Evolutionary conservation across 2,329 filamentous ascomycete species (phyloP).

Genomic region (Botrytis medusae): DNA sequence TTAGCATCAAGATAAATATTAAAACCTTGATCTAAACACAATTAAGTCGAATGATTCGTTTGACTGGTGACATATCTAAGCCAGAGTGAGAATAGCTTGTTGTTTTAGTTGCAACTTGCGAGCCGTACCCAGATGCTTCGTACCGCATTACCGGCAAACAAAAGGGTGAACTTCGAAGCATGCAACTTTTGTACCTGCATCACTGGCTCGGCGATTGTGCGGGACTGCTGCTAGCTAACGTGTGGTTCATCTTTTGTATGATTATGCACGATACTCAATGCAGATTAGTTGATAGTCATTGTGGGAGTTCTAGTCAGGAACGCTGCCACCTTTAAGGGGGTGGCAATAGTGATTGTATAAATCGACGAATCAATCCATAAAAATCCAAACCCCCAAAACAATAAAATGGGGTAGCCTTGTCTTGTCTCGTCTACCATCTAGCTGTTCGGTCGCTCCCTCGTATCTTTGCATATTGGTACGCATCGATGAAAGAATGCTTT

Average conservation of each 20-base stretch:
- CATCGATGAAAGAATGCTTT: neutral
- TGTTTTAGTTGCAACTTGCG: conserved; percentile 2
- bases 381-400: neutral
- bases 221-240: neutral
- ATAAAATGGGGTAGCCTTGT: conserved; percentile 5
- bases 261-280: conserved; percentile 7
- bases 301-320: conserved; percentile 16
- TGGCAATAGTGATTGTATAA: conserved; percentile 3
- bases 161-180: conserved; percentile 18
- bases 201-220: conserved; percentile 15
- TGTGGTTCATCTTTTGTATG: conserved; percentile 17
- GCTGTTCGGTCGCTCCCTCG: conserved; percentile 7
- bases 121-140: conserved; percentile 16
- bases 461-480: neutral
- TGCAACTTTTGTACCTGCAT: conserved; percentile 15
- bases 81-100: neutral
- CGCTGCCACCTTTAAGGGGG: conserved; percentile 4
- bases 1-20: neutral
- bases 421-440: neutral
- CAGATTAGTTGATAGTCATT: neutral
- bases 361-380: neutral
- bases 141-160: conserved; percentile 16
- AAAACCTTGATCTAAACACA: neutral
- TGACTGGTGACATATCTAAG: conserved; percentile 10
- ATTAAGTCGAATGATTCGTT: neutral